Evolutionary conservation across 139 green algal species (phyloP), one percentile per base, ranked within the genome.

Genomic region (Trebouxia sp.): DNA sequence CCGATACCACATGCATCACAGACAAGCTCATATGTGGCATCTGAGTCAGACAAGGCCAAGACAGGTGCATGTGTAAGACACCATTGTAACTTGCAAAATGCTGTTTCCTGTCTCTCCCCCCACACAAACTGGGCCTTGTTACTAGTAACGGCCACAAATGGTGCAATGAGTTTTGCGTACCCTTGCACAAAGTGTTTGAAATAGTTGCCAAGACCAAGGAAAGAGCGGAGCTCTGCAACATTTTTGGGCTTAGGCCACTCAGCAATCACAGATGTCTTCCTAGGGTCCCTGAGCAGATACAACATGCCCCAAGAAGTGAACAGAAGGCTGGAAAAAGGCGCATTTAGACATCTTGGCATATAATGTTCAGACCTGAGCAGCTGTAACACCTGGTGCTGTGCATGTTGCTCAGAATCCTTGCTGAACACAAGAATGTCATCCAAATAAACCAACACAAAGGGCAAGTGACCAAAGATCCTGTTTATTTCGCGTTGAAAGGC

Each of bases 181-280:
- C 80, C 53, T 6, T 82, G 79, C 3, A 89, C 48, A 62, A 83
- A 92, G 26, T 78, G 65, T 4, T 85, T 75, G 55, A 90, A 91
- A 50, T 85, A 92, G 26, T 85, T 85, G 12, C 83, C 48, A n/a
- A 91, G 69, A 0, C 87, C 85, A 24, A 90, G 50, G 10, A 79
- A 47, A 24, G 2, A 41, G 2, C 70, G 74, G 0, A 22, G 5
- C 9, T 53, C 78, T 5, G 90, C 47, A 37, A 83, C 42, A 53
- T 86, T 72, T 5, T 82, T 86, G 17, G 89, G 72, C 43, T 82
- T 87, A 10, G 58, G 58, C 58, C 58, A 70, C 0, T 76, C 0
- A 0, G 5, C 7, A 10, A 45, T 66, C 39, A 67, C 28, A 24
- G 83, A 80, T 0, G 87, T 90, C 5, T 83, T 81, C 10, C 87